Evolutionary conservation across 2,329 filamentous ascomycete species (phyloP).

Genomic region (Claviceps africana): DNA sequence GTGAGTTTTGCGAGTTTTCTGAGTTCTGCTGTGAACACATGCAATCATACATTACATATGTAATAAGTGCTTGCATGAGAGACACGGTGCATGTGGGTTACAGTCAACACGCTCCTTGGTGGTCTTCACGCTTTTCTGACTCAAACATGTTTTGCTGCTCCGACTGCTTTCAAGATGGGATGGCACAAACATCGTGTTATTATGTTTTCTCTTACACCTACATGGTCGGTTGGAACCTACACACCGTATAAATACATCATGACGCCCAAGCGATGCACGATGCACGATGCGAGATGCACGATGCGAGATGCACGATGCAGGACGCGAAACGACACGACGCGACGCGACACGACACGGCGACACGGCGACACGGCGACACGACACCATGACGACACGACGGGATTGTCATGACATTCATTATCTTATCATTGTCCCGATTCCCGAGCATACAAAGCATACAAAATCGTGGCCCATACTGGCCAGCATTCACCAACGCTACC

Average conservation of each 20-base stretch:
- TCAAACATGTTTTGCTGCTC: not conserved
- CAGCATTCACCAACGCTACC: not conserved
- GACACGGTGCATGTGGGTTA: not conserved
- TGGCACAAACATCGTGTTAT: no score
- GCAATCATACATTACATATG: not conserved
- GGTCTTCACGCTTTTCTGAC: not conserved
- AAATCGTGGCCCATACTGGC: not conserved
- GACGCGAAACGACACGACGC: not conserved
- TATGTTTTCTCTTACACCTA: no score
- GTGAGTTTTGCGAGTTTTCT: not conserved
- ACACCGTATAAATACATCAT: not conserved
- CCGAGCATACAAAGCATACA: no score
- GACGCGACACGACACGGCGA: no score
- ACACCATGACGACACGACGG: not conserved
- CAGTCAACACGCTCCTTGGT: not conserved
- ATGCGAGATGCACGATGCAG: not conserved
- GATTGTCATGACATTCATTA: not conserved
- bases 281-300: not conserved
- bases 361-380: no score
- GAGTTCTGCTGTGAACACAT: not conserved
- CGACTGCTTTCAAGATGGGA: not conserved
- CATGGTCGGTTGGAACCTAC: no score
- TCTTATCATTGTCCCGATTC: not conserved
- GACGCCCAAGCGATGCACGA: not conserved
- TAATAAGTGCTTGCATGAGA: not conserved